Evolutionary conservation across 257 asterid species (phyloP).

Genomic region (Eucommia ulmoides): DNA sequence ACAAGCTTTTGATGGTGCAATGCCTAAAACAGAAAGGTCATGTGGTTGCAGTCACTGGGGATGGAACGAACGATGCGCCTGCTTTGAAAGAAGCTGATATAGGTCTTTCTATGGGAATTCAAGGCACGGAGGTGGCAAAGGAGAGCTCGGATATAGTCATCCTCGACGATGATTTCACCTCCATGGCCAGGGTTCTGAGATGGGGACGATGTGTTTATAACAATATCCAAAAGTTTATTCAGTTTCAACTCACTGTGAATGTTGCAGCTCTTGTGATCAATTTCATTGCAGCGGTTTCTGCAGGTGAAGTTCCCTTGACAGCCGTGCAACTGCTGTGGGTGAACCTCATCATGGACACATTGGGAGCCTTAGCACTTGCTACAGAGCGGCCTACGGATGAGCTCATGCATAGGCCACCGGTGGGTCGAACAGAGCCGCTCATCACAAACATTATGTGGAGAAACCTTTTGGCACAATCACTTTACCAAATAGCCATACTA

Average conservation of each 20-base stretch:
- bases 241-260: constrained; percentile 1
- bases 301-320: constrained; percentile 17
- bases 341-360: constrained; percentile 16
- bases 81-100: constrained; percentile 1
- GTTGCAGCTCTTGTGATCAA: constrained; percentile 2
- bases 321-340: constrained; percentile 16
- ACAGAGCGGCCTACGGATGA: constrained; percentile 15
- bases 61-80: constrained; percentile 2
- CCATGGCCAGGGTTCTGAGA: not conserved
- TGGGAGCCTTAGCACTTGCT: constrained; percentile 18
- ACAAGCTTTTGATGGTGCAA: constrained; percentile 2
- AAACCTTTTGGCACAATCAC: constrained; percentile 14
- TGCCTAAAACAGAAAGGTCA: constrained; percentile 2
- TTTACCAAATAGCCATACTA: constrained; percentile 11
- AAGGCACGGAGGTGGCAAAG: constrained; percentile 2
- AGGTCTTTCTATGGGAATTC: constrained; percentile 3
- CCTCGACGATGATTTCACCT: not conserved
- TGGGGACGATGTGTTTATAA: constrained; percentile 3
- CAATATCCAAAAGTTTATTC: constrained; percentile 1
- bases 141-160: not conserved
- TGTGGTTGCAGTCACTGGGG: constrained; percentile 2
- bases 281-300: constrained; percentile 6
- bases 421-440: constrained; percentile 13
- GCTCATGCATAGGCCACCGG: constrained; percentile 15
- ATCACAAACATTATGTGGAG: constrained; percentile 18